Conservation (phyloP, 768 basidiomycete genomes). For the Pleurotus platypus region DNA sequence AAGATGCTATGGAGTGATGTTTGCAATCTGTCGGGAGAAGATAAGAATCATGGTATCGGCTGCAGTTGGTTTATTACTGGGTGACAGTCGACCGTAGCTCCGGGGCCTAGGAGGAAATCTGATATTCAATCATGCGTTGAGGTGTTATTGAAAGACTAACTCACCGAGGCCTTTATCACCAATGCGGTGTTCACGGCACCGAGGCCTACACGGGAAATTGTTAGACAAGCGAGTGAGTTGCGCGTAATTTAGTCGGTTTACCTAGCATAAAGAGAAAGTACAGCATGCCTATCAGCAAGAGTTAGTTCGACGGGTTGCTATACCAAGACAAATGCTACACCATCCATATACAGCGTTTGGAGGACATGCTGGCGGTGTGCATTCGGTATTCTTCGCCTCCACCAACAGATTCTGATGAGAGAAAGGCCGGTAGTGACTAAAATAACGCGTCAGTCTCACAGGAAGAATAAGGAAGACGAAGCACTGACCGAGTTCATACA, state of each 20-base stretch:
- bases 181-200: slow-evolving; percentile 5
- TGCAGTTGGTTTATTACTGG: not conserved
- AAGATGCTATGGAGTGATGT: slow-evolving; percentile 6
- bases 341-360: slow-evolving; percentile 1
- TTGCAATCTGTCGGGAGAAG: not conserved
- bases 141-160: not conserved
- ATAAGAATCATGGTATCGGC: not conserved
- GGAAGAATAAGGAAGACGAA: not conserved
- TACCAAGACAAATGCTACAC: not conserved
- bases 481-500: not conserved
- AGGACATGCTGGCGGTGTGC: not conserved
- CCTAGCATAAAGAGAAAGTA: slow-evolving; percentile 7
- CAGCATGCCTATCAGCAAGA: not conserved
- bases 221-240: too few species aligned
- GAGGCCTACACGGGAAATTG: not conserved
- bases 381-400: not conserved
- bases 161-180: slow-evolving; percentile 3
- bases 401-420: slow-evolving; percentile 6
- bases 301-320: not conserved
- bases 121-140: too few species aligned
- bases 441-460: not conserved
- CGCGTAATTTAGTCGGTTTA: not conserved
- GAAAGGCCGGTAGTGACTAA: slow-evolving; percentile 1
- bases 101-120: not conserved
- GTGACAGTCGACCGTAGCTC: slow-evolving; percentile 2